Evolutionary conservation across 2,329 filamentous ascomycete species (phyloP), one percentile per base, ranked within the genome.

Genomic region (Talaromyces sp.): DNA sequence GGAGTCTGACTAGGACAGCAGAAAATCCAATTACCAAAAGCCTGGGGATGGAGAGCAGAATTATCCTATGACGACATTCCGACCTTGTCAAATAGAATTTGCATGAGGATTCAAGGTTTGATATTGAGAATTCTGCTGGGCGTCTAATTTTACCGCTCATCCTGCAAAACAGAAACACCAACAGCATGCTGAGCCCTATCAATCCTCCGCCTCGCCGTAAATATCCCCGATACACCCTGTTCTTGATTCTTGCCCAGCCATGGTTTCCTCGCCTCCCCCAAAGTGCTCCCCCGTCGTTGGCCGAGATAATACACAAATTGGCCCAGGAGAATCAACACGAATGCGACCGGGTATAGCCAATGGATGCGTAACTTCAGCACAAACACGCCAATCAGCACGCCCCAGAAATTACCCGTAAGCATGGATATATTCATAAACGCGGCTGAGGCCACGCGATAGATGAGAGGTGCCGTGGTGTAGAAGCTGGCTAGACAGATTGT

Each of bases 361-460:
- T 97, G 91, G 65, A 99, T 87, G 47, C 79, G 79, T 71, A 90
- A 86, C 52, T 89, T 87, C 73, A 99, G 96, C 58, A 98, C 91
- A 75, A 89, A 86, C 70, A 96, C 87, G 59, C 95, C 95, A 71
- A 99, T 94, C 70, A 96, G 90, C 68, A 96, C 90, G 69, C 93
- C 93, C 95, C 95, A 99, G 81, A 98, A 98, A 80, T 96, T 97
- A 71, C 89, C 92, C 2, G 95, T 98, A 66, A 99, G 83, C 69
- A 99, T 83, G 8, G 90, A 94, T 73, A 98, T 96, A 79, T 99
- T 96, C 83, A 97, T 96, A 80, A 99, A 97, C 22, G 93, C 94
- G 2, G 95, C 95, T 16, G 87, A 91, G 33, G 90, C 90, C 81
- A 98, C 90, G 69, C 95, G 91, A 79, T 98, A 89, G 68, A 99